Base-by-base conservation (phyloP, 2,329 filamentous ascomycete genomes). In the Pseudocercospora macadamiae region DNA sequence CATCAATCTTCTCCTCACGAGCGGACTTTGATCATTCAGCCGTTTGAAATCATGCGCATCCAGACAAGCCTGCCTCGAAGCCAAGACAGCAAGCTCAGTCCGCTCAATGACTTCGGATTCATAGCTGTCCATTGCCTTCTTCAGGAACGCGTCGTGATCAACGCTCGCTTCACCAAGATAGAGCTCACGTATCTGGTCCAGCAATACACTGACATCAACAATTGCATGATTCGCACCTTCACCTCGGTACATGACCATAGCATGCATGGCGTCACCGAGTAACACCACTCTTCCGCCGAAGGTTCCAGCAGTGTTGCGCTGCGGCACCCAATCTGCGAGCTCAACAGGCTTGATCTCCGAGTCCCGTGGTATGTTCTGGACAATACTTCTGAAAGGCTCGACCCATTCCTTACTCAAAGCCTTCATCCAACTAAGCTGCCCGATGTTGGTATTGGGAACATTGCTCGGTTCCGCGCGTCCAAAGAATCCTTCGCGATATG, bases 181-280 rank as follows among this genome's bases (percentile, higher is more conserved):
- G 8, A 63, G n/a, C 28, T 55, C 44, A 12, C 56, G 47, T 8
- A 66, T 52, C 25, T 48, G 14, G 7, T 62, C 57, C 7, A 66
- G 26, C 30, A 65, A 26, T 9, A 25, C 23, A n/a, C 26, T 51
- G 16, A 62, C 65, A 54, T 66, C 64, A 1, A 61, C 42, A 16
- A 64, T 62, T 3, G 57, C 57, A 47, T 67, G 64, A 48, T 68
- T 66, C 2, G 59, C 62, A 3, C 60, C 66, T 57, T 67, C 62
- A 2, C 65, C 65, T 4, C 65, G 60, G 49, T 65, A 66, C 63
- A 66, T 64, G 16, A 62, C 60, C 74, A 78, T 78, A 1, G 73
- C 72, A 65, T 77, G 75, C 47, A 70, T 72, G 1, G 75, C 76
- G 60, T 77, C 76, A 3, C 76, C 76, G 6, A 74, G 66, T 51